These are phyloP conservation scores for Talaromyces atroroseus DNA, from an alignment of 2,329 filamentous ascomycete genomes.

Conservation along the genomic window DNA sequence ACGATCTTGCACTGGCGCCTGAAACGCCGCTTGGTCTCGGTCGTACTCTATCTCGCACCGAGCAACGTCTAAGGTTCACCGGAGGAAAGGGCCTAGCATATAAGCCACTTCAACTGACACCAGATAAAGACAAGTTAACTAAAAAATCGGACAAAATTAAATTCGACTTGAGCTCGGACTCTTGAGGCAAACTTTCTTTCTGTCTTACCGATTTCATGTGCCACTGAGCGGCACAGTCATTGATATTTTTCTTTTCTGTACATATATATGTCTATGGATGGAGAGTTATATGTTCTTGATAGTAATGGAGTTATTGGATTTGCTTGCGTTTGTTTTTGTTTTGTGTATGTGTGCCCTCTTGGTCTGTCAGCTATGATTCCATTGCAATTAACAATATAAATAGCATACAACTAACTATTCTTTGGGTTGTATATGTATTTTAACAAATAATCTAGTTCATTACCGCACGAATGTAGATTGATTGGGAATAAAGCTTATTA, in stretches of 20 bases:
- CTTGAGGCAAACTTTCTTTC: neutral
- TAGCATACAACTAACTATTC: neutral
- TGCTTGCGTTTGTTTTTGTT: neutral
- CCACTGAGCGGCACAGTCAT: neutral
- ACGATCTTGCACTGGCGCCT: slow-evolving; percentile 38
- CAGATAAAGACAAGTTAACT: slow-evolving; percentile 17
- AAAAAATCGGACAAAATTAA: slow-evolving; percentile 5
- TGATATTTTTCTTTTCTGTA: slow-evolving; percentile 6
- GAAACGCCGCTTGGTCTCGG: slow-evolving; percentile 34
- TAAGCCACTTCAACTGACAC: slow-evolving; percentile 31
- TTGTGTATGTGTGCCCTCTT: neutral
- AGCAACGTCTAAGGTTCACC: slow-evolving; percentile 38
- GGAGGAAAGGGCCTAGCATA: slow-evolving; percentile 41
- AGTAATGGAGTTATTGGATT: slow-evolving; percentile 3
- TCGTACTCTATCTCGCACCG: slow-evolving; percentile 38
- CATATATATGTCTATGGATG: neutral
- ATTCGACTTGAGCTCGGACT: neutral
- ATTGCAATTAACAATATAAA: neutral
- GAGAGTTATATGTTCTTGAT: neutral
- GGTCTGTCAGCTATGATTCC: neutral
- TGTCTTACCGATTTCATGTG: neutral
- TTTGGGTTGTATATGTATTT: neutral
- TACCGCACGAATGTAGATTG: neutral
- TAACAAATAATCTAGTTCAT: neutral
- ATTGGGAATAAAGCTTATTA: neutral